Evolutionary conservation across 331 rosid genomes (phyloP), one percentile per base, ranked within the genome.

Genomic region (Telfairia occidentalis): DNA sequence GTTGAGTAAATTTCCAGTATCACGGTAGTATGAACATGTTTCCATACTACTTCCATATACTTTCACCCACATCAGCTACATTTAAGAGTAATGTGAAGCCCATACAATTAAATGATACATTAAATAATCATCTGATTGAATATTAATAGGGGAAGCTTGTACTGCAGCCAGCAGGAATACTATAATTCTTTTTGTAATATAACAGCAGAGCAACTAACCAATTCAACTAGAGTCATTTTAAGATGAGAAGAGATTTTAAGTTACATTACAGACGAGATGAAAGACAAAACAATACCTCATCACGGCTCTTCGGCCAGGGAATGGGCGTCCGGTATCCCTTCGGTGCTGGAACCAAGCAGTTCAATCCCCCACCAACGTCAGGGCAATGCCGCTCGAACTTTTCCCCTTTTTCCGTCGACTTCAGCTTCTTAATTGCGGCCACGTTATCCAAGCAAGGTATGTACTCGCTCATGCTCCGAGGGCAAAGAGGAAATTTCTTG

Each of bases 301-400:
- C 90, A n/a, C 97, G 90, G 86, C 98, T 95, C 78, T 75, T 87
- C 1, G 97, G 98, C 98, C 98, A 95, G 0, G 96, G 90, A 77
- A 95, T 85, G 0, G 98, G 90, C 0, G 46, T 5, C 55, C 83
- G 89, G 79, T 95, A 95, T n/a, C 90, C 87, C 77, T 80, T 88
- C 1, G 97, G 93, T 10, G 90, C 72, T 11, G 96, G 98, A 85
- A 95, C 90, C 81, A 95, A 81, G 87, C 97, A 95, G 78, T 71
- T 80, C 80, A 95, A 61, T 15, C 86, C 82, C 50, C 67, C 77
- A 46, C 80, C 91, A 55, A 52, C 19, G 26, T 46, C 77, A 0
- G 97, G 96, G 45, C 98, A 95, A 80, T 87, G 97, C 82, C 97
- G 85, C 85, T 95, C 97, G 49, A 88, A 95, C 5, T 71, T 78